Evolutionary conservation across 1,284 basidiomycete genomes (phyloP).

Genomic region (Neotropicomus parvogracilis): DNA sequence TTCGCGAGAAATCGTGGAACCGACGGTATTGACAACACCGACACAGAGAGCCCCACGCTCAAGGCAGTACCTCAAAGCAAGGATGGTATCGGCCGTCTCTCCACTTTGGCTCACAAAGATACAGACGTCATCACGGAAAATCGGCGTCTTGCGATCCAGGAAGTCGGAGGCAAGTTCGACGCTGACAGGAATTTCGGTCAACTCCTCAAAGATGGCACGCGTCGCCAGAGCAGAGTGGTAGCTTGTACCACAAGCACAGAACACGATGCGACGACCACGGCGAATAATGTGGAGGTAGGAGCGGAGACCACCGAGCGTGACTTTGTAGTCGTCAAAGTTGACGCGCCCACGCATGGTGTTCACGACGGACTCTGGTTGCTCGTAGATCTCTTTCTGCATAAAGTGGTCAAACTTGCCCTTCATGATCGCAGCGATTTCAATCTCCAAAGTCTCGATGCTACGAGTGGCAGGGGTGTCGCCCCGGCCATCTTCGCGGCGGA

Average conservation of each 20-base stretch:
- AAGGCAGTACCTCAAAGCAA: slow-evolving; percentile 94
- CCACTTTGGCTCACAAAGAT: slow-evolving; percentile 98
- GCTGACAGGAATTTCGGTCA: slow-evolving; percentile 98
- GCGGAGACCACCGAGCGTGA: slow-evolving; percentile 94
- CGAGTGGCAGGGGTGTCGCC: slow-evolving; percentile 71
- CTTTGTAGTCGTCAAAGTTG: slow-evolving; percentile 92
- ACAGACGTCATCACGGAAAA: slow-evolving; percentile 98
- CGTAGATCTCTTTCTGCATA: slow-evolving; percentile 99
- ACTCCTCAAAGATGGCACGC: slow-evolving; percentile 97
- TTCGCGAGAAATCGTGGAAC: slow-evolving; percentile 96
- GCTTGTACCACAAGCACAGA: slow-evolving; percentile 96
- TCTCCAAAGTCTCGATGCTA: slow-evolving; percentile 97
- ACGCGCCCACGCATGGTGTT: slow-evolving; percentile 99
- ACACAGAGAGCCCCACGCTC: slow-evolving; percentile 95
- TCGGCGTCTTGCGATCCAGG: slow-evolving; percentile 97
- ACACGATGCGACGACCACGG: slow-evolving; percentile 91
- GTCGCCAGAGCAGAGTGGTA: slow-evolving; percentile 98
- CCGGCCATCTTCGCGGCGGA: slow-evolving; percentile 78
- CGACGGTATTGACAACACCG: slow-evolving; percentile 98
- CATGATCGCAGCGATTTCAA: slow-evolving; percentile 99
- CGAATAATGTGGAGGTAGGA: slow-evolving; percentile 96
- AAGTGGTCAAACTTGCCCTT: slow-evolving; percentile 99
- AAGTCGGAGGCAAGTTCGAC: slow-evolving; percentile 99
- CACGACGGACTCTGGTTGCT: slow-evolving; percentile 99
- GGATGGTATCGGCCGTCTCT: slow-evolving; percentile 97